Evolutionary conservation across 805 yeast genomes (phyloP), one percentile per base, ranked within the genome.

Genomic region (Yarrowia hollandica): DNA sequence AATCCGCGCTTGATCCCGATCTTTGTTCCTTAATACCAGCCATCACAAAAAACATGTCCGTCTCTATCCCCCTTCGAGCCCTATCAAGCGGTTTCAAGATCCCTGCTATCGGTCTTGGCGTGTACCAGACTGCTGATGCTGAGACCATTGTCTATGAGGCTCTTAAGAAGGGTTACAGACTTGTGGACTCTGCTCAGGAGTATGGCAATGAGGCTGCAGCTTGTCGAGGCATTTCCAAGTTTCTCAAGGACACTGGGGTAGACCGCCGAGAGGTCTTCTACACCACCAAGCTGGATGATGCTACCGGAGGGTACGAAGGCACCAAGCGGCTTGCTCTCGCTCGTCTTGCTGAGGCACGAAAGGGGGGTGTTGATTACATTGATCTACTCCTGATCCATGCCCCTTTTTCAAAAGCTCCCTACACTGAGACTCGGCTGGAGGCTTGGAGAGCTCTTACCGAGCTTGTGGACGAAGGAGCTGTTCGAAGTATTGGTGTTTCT

Each of bases 231-330:
- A 73, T 83, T 64, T 77, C 78, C 62, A 76, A 75, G 64, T 91
- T 92, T 58, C 73, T 87, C 64, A 79, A 74, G 44, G 90, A 86
- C 60, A 90, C 90, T 2, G 66, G 86, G 57, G 88, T 84, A 64
- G 78, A 79, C 62, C 81, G 94, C 71, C 86, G 84, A 63, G 96
- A 90, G 35, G 73, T 90, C 64, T 83, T 84, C 72, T 77, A 90
- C 67, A 86, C 88, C 59, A 85, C 96, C 60, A 90, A 90, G 76
- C 78, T 90, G 65, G 90, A 96, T 96, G 90, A 90, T 78, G 84
- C 87, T 60, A 71, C 75, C 33, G 48, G 48, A 11, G 48, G 48
- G 2, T 41, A 41, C 23, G 48, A 41, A 6, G 48, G 48, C n/a
- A 80, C 76, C 66, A 88, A 70, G 80, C 96, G 89, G 73, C 80